Evolutionary conservation across 2,329 filamentous ascomycete species (phyloP).

Genomic region (Claviceps purpurea): DNA sequence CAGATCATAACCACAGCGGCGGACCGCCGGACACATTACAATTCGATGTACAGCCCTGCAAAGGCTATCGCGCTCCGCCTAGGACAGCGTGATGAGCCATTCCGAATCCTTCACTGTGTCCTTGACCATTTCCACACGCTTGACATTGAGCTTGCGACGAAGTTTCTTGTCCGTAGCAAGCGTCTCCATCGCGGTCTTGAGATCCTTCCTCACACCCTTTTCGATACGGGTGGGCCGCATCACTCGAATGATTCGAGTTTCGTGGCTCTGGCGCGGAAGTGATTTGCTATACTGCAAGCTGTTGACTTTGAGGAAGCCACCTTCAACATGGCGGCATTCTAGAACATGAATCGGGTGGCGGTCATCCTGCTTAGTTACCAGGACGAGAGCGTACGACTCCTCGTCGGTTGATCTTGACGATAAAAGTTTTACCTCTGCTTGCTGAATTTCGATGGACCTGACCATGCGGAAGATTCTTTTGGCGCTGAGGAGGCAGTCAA

Average conservation of each 20-base stretch:
- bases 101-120: neutral
- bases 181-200: neutral
- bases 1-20: neutral
- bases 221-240: neutral
- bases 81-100: constrained; percentile 1
- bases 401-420: neutral
- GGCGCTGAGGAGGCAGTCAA: neutral
- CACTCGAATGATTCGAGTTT: neutral
- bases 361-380: neutral
- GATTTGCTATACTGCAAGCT: constrained; percentile 6
- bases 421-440: neutral
- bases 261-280: neutral
- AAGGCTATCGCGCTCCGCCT: neutral
- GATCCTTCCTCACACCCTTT: neutral
- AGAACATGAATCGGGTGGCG: constrained; percentile 7
- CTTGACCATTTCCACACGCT: neutral
- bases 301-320: constrained; percentile 5
- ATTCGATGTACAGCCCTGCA: neutral
- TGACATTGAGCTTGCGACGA: neutral
- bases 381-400: neutral
- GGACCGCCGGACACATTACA: neutral
- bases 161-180: neutral
- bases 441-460: neutral
- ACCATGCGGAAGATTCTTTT: neutral
- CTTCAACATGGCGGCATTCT: constrained; percentile 5